Evolutionary conservation across 2,329 filamentous ascomycete genomes (phyloP).

Genomic region (Colletotrichum neosansevieriae): DNA sequence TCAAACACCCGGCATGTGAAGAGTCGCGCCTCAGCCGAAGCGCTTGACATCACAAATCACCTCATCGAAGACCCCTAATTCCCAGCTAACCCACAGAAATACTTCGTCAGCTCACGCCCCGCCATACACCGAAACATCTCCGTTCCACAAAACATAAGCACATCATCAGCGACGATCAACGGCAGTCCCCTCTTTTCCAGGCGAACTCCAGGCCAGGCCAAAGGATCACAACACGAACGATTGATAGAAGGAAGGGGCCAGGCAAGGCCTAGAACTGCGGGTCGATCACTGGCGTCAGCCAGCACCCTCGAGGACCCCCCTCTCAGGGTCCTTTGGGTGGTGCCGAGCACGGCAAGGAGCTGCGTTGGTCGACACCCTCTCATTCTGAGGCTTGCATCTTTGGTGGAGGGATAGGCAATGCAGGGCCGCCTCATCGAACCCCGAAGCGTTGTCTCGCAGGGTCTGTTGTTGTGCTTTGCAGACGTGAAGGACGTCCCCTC

Average conservation of each 20-base stretch:
- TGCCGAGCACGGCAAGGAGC: not conserved
- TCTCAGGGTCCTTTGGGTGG: constrained; percentile 29
- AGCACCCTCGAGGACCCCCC: not conserved
- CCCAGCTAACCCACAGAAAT: not conserved
- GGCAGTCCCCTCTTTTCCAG: not conserved
- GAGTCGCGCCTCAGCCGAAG: not conserved
- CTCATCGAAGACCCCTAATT: constrained; percentile 1
- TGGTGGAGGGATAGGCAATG: not conserved
- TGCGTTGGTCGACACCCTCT: constrained; percentile 24
- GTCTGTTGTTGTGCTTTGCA: not conserved
- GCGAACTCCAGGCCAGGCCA: not conserved
- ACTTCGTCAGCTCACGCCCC: not conserved
- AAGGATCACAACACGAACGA: not conserved
- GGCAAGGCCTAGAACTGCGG: constrained; percentile 20
- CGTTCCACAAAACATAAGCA: not conserved
- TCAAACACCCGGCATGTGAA: constrained; percentile 14
- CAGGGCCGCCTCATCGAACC: constrained; percentile 24
- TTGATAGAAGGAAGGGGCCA: not conserved
- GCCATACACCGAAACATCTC: not conserved
- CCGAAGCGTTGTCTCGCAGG: constrained; percentile 26
- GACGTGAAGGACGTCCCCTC: not conserved
- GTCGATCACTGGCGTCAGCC: constrained; percentile 36
- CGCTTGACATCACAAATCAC: constrained; percentile 20
- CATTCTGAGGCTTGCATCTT: not conserved
- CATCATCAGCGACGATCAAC: constrained; percentile 19